Evolutionary conservation across 331 rosid genomes (phyloP).

Genomic region (Spiraea crenata): DNA sequence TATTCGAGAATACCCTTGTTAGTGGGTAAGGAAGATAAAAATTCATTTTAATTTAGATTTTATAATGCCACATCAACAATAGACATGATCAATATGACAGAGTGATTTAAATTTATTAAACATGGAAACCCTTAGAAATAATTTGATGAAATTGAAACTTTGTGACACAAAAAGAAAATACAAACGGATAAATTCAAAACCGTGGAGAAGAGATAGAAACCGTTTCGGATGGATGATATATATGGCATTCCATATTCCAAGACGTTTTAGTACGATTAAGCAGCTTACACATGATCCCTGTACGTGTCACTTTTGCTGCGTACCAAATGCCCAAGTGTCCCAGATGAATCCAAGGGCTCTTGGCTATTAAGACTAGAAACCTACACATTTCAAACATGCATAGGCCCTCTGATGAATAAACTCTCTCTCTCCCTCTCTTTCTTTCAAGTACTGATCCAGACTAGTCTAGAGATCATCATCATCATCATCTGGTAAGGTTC

Average conservation of each 20-base stretch:
- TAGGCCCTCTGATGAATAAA: not conserved
- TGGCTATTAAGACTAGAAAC: slow-evolving; percentile 31
- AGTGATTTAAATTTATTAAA: too few relatives aligned
- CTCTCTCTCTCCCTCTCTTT: not conserved
- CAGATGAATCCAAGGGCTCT: slow-evolving; percentile 13
- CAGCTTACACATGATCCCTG: slow-evolving; percentile 45
- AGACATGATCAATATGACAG: too few relatives aligned
- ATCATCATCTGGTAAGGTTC: too few relatives aligned
- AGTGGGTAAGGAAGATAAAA: too few relatives aligned
- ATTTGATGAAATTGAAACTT: too few relatives aligned
- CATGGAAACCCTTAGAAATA: too few relatives aligned
- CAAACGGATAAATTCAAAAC: slow-evolving; percentile 4
- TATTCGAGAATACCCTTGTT: too few relatives aligned
- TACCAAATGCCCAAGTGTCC: slow-evolving; percentile 53
- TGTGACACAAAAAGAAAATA: not conserved
- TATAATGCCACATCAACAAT: too few relatives aligned
- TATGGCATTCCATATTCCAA: slow-evolving; percentile 3
- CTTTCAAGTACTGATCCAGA: not conserved
- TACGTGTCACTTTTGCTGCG: slow-evolving; percentile 51
- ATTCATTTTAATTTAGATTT: too few relatives aligned
- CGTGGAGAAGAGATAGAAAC: slow-evolving; percentile 12
- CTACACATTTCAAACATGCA: slow-evolving; percentile 71
- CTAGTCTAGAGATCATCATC: not conserved
- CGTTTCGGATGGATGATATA: slow-evolving; percentile 8
- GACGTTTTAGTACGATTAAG: slow-evolving; percentile 13